phyloP scores from a whole-genome alignment of 345 rosid genomes.

The Gossypium mustelinum region DNA sequence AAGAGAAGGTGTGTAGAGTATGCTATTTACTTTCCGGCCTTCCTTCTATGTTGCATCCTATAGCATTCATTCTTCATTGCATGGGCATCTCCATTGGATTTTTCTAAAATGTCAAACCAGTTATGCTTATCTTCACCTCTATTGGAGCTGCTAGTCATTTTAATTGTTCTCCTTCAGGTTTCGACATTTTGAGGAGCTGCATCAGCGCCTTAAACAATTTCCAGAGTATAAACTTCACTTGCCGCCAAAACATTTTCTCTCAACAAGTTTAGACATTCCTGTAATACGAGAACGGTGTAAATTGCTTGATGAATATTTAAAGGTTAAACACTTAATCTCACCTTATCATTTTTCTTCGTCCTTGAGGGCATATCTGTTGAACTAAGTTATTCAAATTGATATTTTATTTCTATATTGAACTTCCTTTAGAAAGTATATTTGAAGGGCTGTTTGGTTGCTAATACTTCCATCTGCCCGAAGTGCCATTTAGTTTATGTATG shows the following conservation, averaged over 20 bases:
- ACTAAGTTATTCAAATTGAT: neutral
- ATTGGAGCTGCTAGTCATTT: constrained; percentile 12
- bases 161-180: constrained; percentile 43
- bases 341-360: constrained; percentile 12
- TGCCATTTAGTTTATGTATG: neutral
- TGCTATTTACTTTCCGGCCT: constrained; percentile 23
- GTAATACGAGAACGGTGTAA: constrained; percentile 88
- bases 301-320: constrained; percentile 78
- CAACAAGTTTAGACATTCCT: constrained; percentile 75
- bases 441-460: neutral
- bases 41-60: constrained; percentile 1
- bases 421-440: neutral
- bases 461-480: neutral
- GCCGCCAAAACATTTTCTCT: constrained; percentile 97
- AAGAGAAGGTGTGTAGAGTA: constrained; percentile 75
- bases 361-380: neutral
- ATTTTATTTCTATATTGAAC: neutral
- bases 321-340: constrained; percentile 49
- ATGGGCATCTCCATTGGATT: neutral
- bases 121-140: constrained; percentile 1
- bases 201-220: constrained; percentile 86
- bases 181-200: constrained; percentile 99
- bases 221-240: constrained; percentile 85
- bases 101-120: constrained; percentile 7
- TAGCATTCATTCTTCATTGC: constrained; percentile 9